A percentile compares a stretch with the other conserved stretches of the same genome.
These are phyloP conservation scores for Cladosporium sp. DNA, from an alignment of 2,329 filamentous ascomycete genomes.

Conservation along the genomic window DNA sequence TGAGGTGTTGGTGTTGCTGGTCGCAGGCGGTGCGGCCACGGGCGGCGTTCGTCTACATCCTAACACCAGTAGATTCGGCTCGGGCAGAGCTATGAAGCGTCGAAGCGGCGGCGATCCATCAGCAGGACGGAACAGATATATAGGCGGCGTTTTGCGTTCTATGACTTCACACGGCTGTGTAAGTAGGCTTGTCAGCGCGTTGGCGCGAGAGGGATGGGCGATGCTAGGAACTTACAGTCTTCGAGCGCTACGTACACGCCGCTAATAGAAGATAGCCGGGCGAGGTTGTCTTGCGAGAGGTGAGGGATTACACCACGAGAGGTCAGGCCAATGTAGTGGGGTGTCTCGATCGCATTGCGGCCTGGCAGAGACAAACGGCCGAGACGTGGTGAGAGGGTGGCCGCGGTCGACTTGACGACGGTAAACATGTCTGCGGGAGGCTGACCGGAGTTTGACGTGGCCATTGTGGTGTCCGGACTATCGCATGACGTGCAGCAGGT, in stretches of 20 bases:
- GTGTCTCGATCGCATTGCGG: constrained; percentile 72
- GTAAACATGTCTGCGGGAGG: constrained; percentile 46
- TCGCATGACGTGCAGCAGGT: not conserved
- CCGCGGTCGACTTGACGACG: constrained; percentile 41
- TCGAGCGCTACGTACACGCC: constrained; percentile 82
- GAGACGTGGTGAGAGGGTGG: constrained; percentile 58
- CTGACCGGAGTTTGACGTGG: constrained; percentile 18
- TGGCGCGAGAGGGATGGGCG: constrained; percentile 15
- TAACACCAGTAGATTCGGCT: constrained; percentile 67
- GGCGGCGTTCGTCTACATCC: constrained; percentile 76
- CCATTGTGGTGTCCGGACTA: constrained; percentile 16
- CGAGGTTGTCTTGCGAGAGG: constrained; percentile 79
- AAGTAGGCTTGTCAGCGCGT: constrained; percentile 39
- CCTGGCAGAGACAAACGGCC: constrained; percentile 65
- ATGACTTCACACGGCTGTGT: constrained; percentile 56
- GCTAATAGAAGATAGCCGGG: constrained; percentile 62
- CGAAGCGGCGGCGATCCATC: constrained; percentile 62
- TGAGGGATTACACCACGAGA: constrained; percentile 87
- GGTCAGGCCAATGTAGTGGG: constrained; percentile 75
- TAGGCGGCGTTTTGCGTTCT: constrained; percentile 57
- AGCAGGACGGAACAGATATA: constrained; percentile 50
- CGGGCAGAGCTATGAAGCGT: constrained; percentile 72
- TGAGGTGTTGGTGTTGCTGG: constrained; percentile 55
- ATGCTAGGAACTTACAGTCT: constrained; percentile 69
- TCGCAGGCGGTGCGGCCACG: constrained; percentile 65